Percentiles rank a stretch among this genome's conserved stretches.
Evolutionary conservation across 2,329 filamentous ascomycete genomes (phyloP).

Genomic region (Calonectria pseudoturangicola): DNA sequence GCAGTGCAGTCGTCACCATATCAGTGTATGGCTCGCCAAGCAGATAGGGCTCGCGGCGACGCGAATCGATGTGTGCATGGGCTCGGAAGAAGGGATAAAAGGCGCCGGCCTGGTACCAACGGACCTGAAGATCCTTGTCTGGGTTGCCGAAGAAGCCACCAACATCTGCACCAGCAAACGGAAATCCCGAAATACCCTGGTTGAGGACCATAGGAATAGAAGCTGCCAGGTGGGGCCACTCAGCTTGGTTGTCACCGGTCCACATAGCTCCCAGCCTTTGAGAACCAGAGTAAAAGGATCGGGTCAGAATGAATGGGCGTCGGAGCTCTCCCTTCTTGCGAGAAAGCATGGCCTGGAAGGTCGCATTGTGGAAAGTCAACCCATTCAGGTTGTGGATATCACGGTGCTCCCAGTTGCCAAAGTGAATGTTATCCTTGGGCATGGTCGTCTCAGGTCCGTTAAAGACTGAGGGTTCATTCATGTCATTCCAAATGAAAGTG

Average conservation of each 20-base stretch:
- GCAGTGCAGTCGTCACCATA: slow-evolving; percentile 91
- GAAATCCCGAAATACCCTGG: slow-evolving; percentile 93
- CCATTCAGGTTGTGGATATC: slow-evolving; percentile 98
- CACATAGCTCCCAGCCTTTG: slow-evolving; percentile 97
- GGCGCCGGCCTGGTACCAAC: slow-evolving; percentile 97
- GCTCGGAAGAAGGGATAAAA: slow-evolving; percentile 99
- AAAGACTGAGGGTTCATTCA: slow-evolving; percentile 99
- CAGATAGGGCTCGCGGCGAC: slow-evolving; percentile 94
- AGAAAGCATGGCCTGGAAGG: slow-evolving; percentile 87
- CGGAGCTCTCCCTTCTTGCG: slow-evolving; percentile 90
- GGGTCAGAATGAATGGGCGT: slow-evolving; percentile 93
- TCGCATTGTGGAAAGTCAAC: slow-evolving; percentile 96
- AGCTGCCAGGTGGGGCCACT: slow-evolving; percentile 92
- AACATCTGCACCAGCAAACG: slow-evolving; percentile 95
- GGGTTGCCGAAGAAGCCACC: slow-evolving; percentile 99
- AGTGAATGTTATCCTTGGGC: slow-evolving; percentile 98
- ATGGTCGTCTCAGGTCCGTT: slow-evolving; percentile 98
- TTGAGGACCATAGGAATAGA: slow-evolving; percentile 95
- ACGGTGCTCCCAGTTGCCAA: slow-evolving; percentile 95
- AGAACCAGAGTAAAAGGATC: slow-evolving; percentile 92
- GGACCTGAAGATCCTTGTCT: slow-evolving; percentile 89
- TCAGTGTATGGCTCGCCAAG: slow-evolving; percentile 87
- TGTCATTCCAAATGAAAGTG: slow-evolving; percentile 98
- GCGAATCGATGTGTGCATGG: slow-evolving; percentile 97
- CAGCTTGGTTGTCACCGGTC: slow-evolving; percentile 98